These are phyloP conservation scores for Salvia sclarea DNA, from an alignment of 305 asterid genomes.

Conservation along the genomic window DNA sequence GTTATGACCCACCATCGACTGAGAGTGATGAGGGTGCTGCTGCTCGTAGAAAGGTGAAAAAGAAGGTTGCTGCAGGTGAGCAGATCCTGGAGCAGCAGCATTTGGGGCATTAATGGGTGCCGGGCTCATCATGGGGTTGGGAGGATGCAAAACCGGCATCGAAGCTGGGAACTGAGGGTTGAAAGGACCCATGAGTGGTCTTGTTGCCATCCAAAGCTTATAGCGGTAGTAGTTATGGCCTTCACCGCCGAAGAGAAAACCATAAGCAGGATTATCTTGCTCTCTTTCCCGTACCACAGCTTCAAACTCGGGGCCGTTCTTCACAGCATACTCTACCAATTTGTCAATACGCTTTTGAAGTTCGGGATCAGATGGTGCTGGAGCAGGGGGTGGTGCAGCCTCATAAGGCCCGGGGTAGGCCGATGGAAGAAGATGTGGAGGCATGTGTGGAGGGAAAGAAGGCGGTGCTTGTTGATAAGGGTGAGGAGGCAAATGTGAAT, in stretches of 20 bases:
- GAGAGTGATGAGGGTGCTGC: conserved; percentile 69
- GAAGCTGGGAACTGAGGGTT: conserved; percentile 72
- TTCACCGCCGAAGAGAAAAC: conserved; percentile 91
- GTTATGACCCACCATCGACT: conserved; percentile 55
- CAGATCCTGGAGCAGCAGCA: conserved; percentile 53
- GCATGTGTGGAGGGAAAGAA: conserved; percentile 73
- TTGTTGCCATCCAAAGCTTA: conserved; percentile 77
- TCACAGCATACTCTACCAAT: conserved; percentile 79
- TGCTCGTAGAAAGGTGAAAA: conserved; percentile 73
- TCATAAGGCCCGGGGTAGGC: conserved; percentile 74
- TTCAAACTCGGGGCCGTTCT: conserved; percentile 96
- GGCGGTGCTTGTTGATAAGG: conserved; percentile 77
- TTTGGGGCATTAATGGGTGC: conserved; percentile 62
- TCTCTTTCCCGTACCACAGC: conserved; percentile 94
- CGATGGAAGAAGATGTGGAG: conserved; percentile 69
- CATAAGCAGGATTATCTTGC: conserved; percentile 86
- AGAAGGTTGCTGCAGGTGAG: conserved; percentile 72
- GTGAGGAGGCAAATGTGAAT: conserved; percentile 74
- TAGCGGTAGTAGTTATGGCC: conserved; percentile 87
- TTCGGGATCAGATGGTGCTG: conserved; percentile 90
- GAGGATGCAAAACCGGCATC: conserved; percentile 75
- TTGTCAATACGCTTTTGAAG: conserved; percentile 91
- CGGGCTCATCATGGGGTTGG: conserved; percentile 76
- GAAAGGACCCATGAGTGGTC: conserved; percentile 60
- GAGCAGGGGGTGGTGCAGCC: conserved; percentile 74